Evolutionary conservation across 2,329 filamentous ascomycete genomes (phyloP).

Genomic region (Grosmannia clavigera): DNA sequence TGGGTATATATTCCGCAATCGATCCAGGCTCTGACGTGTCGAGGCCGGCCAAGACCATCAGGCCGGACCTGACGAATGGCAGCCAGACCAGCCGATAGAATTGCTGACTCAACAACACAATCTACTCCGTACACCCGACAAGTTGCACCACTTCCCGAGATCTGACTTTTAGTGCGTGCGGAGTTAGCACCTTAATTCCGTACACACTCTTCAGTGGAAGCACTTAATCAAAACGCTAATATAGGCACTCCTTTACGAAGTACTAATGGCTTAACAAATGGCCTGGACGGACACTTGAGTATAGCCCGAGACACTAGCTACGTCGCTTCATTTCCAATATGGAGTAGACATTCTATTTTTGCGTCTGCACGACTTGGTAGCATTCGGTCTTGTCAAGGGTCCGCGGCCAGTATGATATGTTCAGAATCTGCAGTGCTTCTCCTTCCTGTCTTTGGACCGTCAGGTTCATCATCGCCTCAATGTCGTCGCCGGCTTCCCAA

Average conservation of each 20-base stretch:
- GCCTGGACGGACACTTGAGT: too few relatives aligned
- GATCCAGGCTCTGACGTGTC: not conserved
- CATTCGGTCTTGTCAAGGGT: not conserved
- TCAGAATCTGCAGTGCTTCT: not conserved
- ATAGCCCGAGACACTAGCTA: too few relatives aligned
- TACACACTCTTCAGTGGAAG: too few relatives aligned
- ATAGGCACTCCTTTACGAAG: too few relatives aligned
- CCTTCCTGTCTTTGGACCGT: not conserved
- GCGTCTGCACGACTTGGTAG: not conserved
- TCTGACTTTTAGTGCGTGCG: not conserved
- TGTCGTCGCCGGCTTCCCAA: not conserved
- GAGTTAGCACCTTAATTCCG: too few relatives aligned
- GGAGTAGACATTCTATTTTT: not conserved
- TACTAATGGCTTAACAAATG: too few relatives aligned
- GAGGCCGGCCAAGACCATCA: not conserved
- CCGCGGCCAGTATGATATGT: not conserved
- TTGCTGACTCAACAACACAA: not conserved
- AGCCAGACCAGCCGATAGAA: not conserved
- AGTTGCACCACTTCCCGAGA: too few relatives aligned
- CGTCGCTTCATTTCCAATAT: too few relatives aligned
- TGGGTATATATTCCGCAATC: not conserved
- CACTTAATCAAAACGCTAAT: too few relatives aligned
- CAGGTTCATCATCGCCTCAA: not conserved
- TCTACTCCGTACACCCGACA: too few relatives aligned
- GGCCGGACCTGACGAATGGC: not conserved